Conservation (phyloP, 805 yeast genomes). For the Sporopachydermia lactativora region DNA sequence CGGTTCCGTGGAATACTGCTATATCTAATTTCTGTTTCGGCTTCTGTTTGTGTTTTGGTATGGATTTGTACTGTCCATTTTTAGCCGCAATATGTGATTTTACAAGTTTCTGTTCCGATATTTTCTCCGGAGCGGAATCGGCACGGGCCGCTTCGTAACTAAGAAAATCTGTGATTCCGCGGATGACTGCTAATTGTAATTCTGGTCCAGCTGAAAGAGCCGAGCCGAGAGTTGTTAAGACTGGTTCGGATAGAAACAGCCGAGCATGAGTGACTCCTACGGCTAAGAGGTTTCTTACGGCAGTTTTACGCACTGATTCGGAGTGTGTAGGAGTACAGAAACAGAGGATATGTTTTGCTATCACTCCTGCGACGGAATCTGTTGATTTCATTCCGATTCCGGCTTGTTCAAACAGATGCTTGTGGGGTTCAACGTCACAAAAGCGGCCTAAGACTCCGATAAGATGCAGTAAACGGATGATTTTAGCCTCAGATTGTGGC, state of each 20-base stretch:
- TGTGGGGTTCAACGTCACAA: constrained; percentile 41
- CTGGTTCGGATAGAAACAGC: constrained; percentile 43
- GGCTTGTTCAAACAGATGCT: constrained; percentile 23
- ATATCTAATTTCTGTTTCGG: constrained; percentile 15
- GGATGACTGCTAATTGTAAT: constrained; percentile 37
- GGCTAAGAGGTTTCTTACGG: constrained; percentile 41
- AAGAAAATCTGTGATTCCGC: constrained; percentile 44
- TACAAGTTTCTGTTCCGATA: constrained; percentile 28
- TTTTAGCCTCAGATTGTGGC: constrained; percentile 25
- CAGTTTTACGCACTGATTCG: constrained; percentile 29
- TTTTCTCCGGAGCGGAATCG: constrained; percentile 22
- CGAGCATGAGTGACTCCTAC: constrained; percentile 52
- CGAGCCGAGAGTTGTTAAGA: constrained; percentile 36
- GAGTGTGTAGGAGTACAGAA: constrained; percentile 29
- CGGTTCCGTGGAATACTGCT: constrained; percentile 20
- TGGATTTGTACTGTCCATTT: constrained; percentile 37
- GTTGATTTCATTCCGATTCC: constrained; percentile 30
- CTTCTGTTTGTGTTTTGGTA: constrained; percentile 14
- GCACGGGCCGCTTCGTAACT: constrained; percentile 23
- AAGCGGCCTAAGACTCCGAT: constrained; percentile 60
- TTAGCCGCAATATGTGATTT: constrained; percentile 35
- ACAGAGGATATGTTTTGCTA: constrained; percentile 41
- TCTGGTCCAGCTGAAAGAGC: constrained; percentile 29
- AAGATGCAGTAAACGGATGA: constrained; percentile 44
- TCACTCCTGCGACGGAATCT: constrained; percentile 43